Evolutionary conservation across 371 early-diverging fungal genomes (phyloP), one percentile per base, ranked within the genome.

Genomic region (Thermomucor indicae-seudaticae): DNA sequence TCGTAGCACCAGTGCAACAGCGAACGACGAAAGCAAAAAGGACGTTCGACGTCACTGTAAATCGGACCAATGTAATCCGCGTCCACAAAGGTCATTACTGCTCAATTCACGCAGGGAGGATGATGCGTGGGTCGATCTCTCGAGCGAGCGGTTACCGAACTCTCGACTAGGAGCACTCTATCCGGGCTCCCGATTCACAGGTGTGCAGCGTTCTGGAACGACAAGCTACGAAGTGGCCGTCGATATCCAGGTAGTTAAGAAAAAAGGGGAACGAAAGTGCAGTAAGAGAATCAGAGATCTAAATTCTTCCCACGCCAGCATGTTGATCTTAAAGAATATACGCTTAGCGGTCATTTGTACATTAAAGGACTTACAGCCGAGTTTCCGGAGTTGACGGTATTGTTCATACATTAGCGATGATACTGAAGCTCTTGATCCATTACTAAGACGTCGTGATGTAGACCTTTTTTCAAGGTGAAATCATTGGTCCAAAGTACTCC

Each of bases 341-440:
- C 75, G 45, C 58, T 91, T 32, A 85, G 88, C 56, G 93, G 91
- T 32, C 91, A 90, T 50, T 74, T 93, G 22, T 79, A 81, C 52
- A 93, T 93, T 53, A 74, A 83, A 54, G 89, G 89, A 6, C 66
- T 93, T 25, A 91, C 92, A 1, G 80, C 75, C 47, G 89, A 88
- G 47, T 89, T 83, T 70, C 90, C 90, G 16, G 79, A 83, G 24
- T 57, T 90, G 42, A 84, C 85, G 22, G 62, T 53, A 56, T 3
- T 37, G 39, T 50, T 4, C 25, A 12, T 16, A 31, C 10, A 16
- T 14, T 25, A 10, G 5, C 17, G 23, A 14, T 6, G 20, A 30
- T 12, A 29, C 16, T 29, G 45, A 45, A 23, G 5, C 17, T 3
- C n/a, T n/a, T 16, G 20, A n/a, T 30, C 16, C 1, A 25, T 31